phyloP scores from a whole-genome alignment of 768 basidiomycete genomes.

The Rhizopogon vulgaris region DNA sequence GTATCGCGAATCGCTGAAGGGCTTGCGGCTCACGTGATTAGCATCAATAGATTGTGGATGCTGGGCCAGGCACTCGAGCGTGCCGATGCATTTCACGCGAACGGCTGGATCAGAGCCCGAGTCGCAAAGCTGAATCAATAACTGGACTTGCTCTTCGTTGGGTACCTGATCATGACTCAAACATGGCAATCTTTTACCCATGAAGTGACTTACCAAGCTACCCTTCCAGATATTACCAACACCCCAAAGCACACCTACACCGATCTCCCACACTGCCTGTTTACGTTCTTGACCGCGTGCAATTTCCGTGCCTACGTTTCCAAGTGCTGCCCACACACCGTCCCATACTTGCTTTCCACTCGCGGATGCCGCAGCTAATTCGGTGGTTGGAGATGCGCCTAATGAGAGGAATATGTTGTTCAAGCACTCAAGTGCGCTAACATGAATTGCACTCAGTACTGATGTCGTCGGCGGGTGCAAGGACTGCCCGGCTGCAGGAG shows the following conservation, averaged over 20 bases:
- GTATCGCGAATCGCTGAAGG: background rate
- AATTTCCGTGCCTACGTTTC: constrained; percentile 51
- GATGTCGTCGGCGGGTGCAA: constrained; percentile 87
- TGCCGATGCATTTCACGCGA: constrained; percentile 75
- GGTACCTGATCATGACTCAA: constrained; percentile 36
- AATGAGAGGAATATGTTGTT: constrained; percentile 84
- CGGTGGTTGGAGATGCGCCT: constrained; percentile 39
- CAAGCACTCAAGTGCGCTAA: constrained; percentile 82
- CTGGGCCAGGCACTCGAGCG: constrained; percentile 82
- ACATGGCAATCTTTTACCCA: constrained; percentile 6
- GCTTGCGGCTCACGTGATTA: constrained; percentile 39
- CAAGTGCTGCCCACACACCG: constrained; percentile 57
- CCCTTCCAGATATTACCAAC: constrained; percentile 74
- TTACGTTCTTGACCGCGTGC: constrained; percentile 62
- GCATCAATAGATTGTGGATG: constrained; percentile 53
- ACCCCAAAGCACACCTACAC: constrained; percentile 83
- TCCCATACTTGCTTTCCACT: constrained; percentile 56
- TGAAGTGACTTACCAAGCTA: constrained; percentile 40
- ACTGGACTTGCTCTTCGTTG: constrained; percentile 51
- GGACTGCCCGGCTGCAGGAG: constrained; percentile 61
- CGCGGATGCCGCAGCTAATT: constrained; percentile 37
- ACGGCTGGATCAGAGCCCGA: constrained; percentile 46
- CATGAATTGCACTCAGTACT: constrained; percentile 74
- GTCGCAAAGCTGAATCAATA: constrained; percentile 63
- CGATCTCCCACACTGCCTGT: constrained; percentile 72